Base-by-base conservation (phyloP, 805 yeast species). In the Candida lessepsii region DNA sequence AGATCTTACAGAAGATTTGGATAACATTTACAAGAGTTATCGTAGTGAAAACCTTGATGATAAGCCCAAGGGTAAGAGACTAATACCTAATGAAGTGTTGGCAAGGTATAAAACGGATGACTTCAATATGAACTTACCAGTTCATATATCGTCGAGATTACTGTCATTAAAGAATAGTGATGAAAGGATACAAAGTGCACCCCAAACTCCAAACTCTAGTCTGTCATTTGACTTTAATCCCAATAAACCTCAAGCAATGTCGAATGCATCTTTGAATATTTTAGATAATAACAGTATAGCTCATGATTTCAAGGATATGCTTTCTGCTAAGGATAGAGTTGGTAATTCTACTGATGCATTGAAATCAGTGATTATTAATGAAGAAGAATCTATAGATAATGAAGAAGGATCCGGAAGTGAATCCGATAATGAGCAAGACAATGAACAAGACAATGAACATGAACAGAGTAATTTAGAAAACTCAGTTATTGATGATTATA, bases 201-300 rank as follows among this genome's bases (percentile, higher is more conserved):
- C 65, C 1, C 56, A 49, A 28, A 58, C 66, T 2, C 70, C 69
- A 2, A 50, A 50, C 5, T 57, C 65, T 7, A 13, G 48, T n/a
- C 47, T 46, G 11, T 56, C 64, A 5, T 63, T 66, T 47, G 71
- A 67, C 37, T 65, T 66, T 49, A 46, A 46, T 21, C 49, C 52
- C 10, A 42, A 31, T 8, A 51, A 45, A 30, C 56, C 50, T 15
- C 50, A 49, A 5, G 62, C 59, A 4, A 42, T 58, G 42, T 62
- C 69, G 15, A 62, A 58, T 44, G 55, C 67, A 3, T 64, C 71
- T 14, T 46, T 68, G 40, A 61, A 67, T 35, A 68, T 67, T 9
- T 51, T 67, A 35, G 66, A 60, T 40, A 56, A 62, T 7, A 60
- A 62, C 1, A 48, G 56, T 5, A 46, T 49, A 2, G 60, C 55